These are phyloP conservation scores for Cryptosporidium meleagridis DNA, from an alignment of 169 alveolate genomes.

Conservation along the genomic window DNA sequence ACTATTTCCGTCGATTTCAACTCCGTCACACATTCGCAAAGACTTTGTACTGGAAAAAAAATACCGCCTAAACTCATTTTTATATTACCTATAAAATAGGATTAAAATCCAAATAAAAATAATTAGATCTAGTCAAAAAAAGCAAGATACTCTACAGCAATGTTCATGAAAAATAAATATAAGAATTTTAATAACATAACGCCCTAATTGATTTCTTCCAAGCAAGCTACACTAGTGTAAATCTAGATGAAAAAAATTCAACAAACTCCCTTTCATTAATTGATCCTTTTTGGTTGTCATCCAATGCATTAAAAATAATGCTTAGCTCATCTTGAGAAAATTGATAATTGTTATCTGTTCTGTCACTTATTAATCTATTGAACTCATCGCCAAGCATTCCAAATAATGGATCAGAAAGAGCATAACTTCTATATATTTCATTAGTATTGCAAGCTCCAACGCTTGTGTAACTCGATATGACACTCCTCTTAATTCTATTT, in stretches of 20 bases:
- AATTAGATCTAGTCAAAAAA: not conserved
- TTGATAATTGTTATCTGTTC: slow-evolving; percentile 86
- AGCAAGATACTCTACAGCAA: not conserved
- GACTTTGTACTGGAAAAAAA: slow-evolving; percentile 26
- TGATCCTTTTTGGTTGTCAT: slow-evolving; percentile 90
- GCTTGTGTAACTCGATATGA: slow-evolving; percentile 37
- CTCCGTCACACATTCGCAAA: not conserved
- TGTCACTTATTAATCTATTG: slow-evolving; percentile 88
- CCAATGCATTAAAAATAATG: slow-evolving; percentile 89
- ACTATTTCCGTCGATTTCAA: not conserved
- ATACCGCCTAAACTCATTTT: not conserved
- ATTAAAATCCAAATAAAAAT: not conserved
- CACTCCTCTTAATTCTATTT: slow-evolving; percentile 38
- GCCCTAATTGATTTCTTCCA: not conserved
- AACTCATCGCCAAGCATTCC: slow-evolving; percentile 91
- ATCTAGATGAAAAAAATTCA: slow-evolving; percentile 47
- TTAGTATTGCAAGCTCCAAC: slow-evolving; percentile 38
- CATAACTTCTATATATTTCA: slow-evolving; percentile 88
- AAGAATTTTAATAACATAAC: not conserved
- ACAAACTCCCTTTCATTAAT: slow-evolving; percentile 89
- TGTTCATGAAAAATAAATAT: not conserved
- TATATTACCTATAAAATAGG: no score
- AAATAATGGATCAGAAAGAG: slow-evolving; percentile 89
- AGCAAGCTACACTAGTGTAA: slow-evolving; percentile 3
- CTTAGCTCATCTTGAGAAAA: slow-evolving; percentile 87